Conservation (phyloP, 345 rosid genomes). For the Raphanus raphanistrum region DNA sequence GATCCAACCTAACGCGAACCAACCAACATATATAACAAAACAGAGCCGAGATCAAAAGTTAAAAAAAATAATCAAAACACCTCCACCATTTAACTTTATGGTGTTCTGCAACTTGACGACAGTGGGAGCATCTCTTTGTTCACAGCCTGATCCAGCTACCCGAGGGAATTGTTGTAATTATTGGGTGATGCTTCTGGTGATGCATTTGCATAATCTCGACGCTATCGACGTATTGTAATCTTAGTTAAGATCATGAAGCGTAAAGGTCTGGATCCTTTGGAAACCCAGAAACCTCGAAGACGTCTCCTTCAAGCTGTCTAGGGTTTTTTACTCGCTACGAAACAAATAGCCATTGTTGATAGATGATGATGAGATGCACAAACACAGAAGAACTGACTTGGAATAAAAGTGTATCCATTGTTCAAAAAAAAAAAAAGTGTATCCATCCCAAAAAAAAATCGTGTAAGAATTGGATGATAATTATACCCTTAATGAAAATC, state of each 20-base stretch:
- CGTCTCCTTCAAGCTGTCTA: constrained; percentile 34
- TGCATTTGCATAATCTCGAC: constrained; percentile 93
- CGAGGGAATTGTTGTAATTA: constrained; percentile 81
- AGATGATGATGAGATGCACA: background rate
- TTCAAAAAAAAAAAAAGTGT: no score
- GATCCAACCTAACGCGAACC: no score
- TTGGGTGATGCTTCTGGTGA: constrained; percentile 96
- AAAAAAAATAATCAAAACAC: constrained; percentile 14
- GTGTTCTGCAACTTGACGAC: constrained; percentile 76
- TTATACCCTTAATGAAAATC: background rate
- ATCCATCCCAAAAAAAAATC: no score
- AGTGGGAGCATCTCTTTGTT: constrained; percentile 60
- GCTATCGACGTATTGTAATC: constrained; percentile 70
- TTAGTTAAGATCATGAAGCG: constrained; percentile 89
- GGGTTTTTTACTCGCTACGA: constrained; percentile 44
- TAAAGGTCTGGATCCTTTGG: constrained; percentile 47
- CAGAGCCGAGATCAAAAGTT: background rate
- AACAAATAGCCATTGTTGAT: constrained; percentile 67
- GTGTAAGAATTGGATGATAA: background rate
- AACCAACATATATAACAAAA: background rate
- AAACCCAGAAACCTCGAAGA: constrained; percentile 15
- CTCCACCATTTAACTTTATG: constrained; percentile 96
- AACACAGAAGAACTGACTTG: background rate
- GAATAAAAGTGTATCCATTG: no score
- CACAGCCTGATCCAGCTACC: constrained; percentile 70